These are phyloP conservation scores for Aureobasidium vineae DNA, from an alignment of 2,329 filamentous ascomycete genomes.

Conservation along the genomic window DNA sequence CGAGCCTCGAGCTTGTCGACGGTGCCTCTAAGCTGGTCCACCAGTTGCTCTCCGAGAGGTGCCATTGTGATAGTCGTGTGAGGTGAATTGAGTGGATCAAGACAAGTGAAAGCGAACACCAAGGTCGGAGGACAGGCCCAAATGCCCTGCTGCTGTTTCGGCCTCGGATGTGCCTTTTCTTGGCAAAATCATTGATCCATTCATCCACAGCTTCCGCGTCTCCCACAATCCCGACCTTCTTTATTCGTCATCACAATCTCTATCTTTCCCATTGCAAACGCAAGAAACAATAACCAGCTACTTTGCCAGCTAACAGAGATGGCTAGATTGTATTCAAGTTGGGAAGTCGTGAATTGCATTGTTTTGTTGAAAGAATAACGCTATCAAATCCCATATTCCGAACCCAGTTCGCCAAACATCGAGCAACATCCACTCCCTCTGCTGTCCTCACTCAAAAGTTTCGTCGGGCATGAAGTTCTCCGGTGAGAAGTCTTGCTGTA, in stretches of 20 bases:
- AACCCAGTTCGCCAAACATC: neutral
- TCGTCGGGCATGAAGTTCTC: neutral
- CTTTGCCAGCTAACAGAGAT: neutral
- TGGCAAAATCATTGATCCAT: conserved; percentile 12
- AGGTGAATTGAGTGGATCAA: conserved; percentile 13
- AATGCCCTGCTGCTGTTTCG: conserved; percentile 3
- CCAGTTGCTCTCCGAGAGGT: conserved; percentile 74
- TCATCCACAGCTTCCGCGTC: neutral
- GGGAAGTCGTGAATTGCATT: neutral
- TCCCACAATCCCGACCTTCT: conserved; percentile 13
- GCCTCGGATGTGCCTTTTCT: conserved; percentile 19
- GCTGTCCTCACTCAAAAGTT: neutral
- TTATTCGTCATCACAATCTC: neutral
- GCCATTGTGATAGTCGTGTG: conserved; percentile 63
- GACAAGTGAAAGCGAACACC: neutral
- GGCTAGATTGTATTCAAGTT: neutral
- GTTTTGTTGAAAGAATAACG: neutral
- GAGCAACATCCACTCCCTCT: neutral
- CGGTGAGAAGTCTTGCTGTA: neutral
- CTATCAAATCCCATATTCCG: neutral
- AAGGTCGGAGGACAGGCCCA: conserved; percentile 6
- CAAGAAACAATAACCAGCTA: neutral
- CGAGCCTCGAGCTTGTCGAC: conserved; percentile 81
- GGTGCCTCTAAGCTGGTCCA: conserved; percentile 80
- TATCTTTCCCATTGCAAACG: neutral